phyloP scores from a whole-genome alignment of 1,284 basidiomycete species.

The Leccinum cinnamomeum region DNA sequence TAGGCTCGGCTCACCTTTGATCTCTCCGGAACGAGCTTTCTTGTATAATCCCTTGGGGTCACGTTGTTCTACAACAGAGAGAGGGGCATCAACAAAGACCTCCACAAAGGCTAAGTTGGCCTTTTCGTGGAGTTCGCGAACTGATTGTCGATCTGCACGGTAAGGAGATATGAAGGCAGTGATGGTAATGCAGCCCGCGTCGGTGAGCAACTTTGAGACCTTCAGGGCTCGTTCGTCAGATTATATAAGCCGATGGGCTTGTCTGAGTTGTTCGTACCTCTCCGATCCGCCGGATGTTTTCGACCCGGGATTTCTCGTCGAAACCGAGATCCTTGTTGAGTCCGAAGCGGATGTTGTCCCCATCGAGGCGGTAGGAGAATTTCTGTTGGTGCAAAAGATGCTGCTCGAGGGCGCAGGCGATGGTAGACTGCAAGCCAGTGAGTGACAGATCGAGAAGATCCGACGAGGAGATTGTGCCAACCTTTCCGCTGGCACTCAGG shows the following conservation, averaged over 20 bases:
- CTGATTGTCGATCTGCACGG: conserved; percentile 81
- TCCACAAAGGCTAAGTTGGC: conserved; percentile 84
- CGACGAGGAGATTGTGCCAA: conserved; percentile 31
- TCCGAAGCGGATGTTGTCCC: conserved; percentile 96
- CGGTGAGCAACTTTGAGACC: conserved; percentile 94
- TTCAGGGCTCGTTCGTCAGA: conserved; percentile 33
- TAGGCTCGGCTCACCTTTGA: conserved; percentile 68
- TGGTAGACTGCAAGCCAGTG: conserved; percentile 72
- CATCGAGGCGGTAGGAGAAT: conserved; percentile 91
- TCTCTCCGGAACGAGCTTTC: conserved; percentile 94
- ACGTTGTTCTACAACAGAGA: conserved; percentile 85
- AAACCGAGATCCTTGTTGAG: conserved; percentile 99
- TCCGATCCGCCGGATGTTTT: conserved; percentile 97
- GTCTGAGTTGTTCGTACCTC: conserved; percentile 58
- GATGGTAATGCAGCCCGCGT: conserved; percentile 82
- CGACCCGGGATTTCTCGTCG: conserved; percentile 90
- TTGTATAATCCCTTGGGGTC: conserved; percentile 99
- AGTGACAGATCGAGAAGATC: background rate
- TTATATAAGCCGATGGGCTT: conserved; percentile 5
- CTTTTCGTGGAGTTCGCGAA: conserved; percentile 80
- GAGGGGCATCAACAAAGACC: conserved; percentile 93
- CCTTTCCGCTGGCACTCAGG: conserved; percentile 88
- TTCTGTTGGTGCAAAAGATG: conserved; percentile 87
- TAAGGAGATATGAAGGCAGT: conserved; percentile 99
- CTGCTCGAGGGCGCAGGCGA: conserved; percentile 96